Conservation (phyloP, 2,329 filamentous ascomycete species). For the Hymenoscyphus occultus region DNA sequence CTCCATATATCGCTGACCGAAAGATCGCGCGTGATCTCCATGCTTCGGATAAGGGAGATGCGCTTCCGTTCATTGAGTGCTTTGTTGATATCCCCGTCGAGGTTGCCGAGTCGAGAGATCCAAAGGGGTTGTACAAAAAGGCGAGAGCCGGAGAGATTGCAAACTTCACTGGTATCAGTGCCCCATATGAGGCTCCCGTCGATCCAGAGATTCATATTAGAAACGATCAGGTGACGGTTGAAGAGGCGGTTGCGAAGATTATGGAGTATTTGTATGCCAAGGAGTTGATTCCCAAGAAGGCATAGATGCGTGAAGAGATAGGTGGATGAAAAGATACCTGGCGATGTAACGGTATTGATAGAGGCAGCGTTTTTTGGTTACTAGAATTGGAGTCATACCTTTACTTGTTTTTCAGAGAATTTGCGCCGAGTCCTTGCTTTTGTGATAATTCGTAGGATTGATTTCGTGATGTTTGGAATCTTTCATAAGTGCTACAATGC, state of each 20-base stretch:
- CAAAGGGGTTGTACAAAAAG: conserved; percentile 98
- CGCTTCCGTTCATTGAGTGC: conserved; percentile 89
- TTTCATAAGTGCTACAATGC: conserved; percentile 28
- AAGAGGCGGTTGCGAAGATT: conserved; percentile 86
- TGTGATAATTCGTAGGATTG: conserved; percentile 5
- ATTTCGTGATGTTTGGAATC: conserved; percentile 12
- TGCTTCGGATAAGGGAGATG: conserved; percentile 55
- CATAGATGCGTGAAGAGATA: conserved; percentile 10
- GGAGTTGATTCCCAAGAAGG: conserved; percentile 49
- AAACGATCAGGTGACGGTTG: conserved; percentile 77
- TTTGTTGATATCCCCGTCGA: conserved; percentile 88
- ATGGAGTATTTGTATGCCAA: conserved; percentile 72
- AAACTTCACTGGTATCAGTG: conserved; percentile 93
- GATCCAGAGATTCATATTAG: conserved; percentile 83
- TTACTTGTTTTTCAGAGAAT: neutral
- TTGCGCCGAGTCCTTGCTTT: too few species aligned
- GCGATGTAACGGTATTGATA: neutral
- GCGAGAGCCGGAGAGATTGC: conserved; percentile 90
- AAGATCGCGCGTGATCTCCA: conserved; percentile 80
- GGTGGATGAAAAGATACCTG: neutral
- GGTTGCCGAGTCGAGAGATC: conserved; percentile 91
- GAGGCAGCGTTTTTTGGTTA: neutral
- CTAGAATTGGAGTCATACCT: conserved; percentile 2
- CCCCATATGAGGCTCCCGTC: conserved; percentile 88
- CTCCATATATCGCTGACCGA: conserved; percentile 85